phyloP scores from a whole-genome alignment of 306 rosid genomes.

The Albizia julibrissin region DNA sequence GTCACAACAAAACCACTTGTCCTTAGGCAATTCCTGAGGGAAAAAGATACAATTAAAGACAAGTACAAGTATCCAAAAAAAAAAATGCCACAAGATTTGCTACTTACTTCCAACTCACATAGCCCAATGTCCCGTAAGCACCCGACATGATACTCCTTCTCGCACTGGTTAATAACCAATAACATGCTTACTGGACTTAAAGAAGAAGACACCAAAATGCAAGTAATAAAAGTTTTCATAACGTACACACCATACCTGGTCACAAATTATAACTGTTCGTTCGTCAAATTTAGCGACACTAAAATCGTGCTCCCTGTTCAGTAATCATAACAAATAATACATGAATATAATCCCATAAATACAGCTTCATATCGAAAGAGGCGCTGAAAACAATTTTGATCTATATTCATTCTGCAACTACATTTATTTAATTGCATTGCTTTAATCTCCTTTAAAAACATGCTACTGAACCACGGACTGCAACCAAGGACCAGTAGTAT shows the following conservation, averaged over 20 bases:
- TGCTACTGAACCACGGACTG: conserved; percentile 26
- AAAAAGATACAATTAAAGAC: conserved; percentile 31
- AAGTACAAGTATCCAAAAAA: conserved; percentile 22
- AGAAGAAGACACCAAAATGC: conserved; percentile 4
- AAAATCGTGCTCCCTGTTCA: conserved; percentile 79
- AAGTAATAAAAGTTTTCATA: conserved; percentile 5
- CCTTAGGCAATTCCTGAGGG: conserved; percentile 89
- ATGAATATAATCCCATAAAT: not conserved
- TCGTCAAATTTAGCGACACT: conserved; percentile 89
- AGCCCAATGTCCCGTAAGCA: conserved; percentile 82
- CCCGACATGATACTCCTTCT: conserved; percentile 97
- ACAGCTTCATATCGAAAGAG: conserved; percentile 18
- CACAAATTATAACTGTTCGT: conserved; percentile 91
- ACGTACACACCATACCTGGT: conserved; percentile 68
- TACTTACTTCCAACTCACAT: conserved; percentile 82
- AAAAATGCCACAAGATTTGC: conserved; percentile 20
- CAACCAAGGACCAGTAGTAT: not conserved
- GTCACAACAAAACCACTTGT: conserved; percentile 96
- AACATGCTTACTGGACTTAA: conserved; percentile 21
- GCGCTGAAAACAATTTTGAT: not conserved
- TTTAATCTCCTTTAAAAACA: conserved; percentile 22
- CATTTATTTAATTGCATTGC: conserved; percentile 11
- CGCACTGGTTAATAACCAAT: conserved; percentile 66
- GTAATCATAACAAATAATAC: conserved; percentile 22
- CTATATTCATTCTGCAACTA: conserved; percentile 6